Evolutionary conservation across 805 yeast species (phyloP).

Genomic region (Candida arabinofermentans): DNA sequence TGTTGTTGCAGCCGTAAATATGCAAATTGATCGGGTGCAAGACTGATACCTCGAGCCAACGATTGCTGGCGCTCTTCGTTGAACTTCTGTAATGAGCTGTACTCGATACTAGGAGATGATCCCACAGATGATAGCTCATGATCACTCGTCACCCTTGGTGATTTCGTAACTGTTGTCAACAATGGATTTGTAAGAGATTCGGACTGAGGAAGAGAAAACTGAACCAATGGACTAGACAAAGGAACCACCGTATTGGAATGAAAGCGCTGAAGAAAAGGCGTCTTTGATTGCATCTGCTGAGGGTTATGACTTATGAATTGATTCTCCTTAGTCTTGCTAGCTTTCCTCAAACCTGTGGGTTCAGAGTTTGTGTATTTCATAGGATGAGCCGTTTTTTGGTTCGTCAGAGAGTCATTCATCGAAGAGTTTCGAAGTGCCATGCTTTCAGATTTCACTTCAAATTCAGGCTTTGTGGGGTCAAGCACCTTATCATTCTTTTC

Average conservation of each 20-base stretch:
- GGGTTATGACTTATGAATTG: background rate
- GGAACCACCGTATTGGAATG: background rate
- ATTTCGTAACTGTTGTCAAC: background rate
- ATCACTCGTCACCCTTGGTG: background rate
- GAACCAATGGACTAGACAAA: background rate
- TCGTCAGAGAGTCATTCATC: background rate
- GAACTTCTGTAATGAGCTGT: slow-evolving; percentile 2
- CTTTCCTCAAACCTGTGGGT: background rate
- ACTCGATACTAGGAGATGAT: slow-evolving; percentile 1
- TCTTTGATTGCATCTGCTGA: background rate
- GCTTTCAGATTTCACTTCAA: background rate
- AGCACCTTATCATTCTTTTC: background rate
- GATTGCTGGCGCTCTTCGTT: background rate
- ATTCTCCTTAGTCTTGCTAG: background rate
- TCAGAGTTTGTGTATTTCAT: background rate
- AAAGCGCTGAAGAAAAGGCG: background rate
- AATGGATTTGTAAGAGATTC: background rate
- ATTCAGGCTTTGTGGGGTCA: background rate
- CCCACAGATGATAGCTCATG: background rate
- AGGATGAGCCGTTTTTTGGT: background rate
- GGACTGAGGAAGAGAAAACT: background rate
- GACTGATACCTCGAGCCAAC: background rate
- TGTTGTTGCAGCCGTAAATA: background rate
- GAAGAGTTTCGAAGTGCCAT: background rate
- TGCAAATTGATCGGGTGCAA: background rate